A percentile compares a stretch with the other conserved stretches of the same genome.
Evolutionary conservation across 1,284 basidiomycete genomes (phyloP).

Genomic region (Moesziomyces globuligerus): DNA sequence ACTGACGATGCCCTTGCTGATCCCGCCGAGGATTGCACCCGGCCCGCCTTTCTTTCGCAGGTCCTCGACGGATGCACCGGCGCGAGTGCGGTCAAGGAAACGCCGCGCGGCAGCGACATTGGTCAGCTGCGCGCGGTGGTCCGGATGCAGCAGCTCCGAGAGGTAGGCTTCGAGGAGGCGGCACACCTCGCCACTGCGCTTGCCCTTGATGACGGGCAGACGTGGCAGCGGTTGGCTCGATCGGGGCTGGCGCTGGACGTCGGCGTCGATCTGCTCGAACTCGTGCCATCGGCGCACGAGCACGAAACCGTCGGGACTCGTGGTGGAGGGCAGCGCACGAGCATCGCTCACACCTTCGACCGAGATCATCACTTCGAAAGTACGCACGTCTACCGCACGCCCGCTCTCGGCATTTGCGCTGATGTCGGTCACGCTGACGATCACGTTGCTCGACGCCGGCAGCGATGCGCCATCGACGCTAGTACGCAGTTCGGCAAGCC

Average conservation of each 20-base stretch:
- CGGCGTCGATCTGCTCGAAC: slow-evolving; percentile 58
- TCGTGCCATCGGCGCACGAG: slow-evolving; percentile 61
- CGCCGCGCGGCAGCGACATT: slow-evolving; percentile 36
- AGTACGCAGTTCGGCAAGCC: not conserved
- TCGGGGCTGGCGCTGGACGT: slow-evolving; percentile 49
- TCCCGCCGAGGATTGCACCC: slow-evolving; percentile 41
- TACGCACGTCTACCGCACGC: slow-evolving; percentile 48
- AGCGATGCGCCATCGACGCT: slow-evolving; percentile 8
- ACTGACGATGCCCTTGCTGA: slow-evolving; percentile 55
- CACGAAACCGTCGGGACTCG: slow-evolving; percentile 57
- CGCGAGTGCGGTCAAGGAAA: slow-evolving; percentile 61
- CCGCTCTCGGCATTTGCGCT: slow-evolving; percentile 51
- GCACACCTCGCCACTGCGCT: slow-evolving; percentile 46
- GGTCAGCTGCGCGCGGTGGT: slow-evolving; percentile 18
- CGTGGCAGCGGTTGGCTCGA: slow-evolving; percentile 39
- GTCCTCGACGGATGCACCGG: slow-evolving; percentile 48
- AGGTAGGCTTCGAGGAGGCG: slow-evolving; percentile 55
- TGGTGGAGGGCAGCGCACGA: slow-evolving; percentile 7
- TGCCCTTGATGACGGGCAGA: slow-evolving; percentile 45
- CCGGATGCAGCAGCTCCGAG: slow-evolving; percentile 37
- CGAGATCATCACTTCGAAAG: slow-evolving; percentile 61
- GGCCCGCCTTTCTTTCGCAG: slow-evolving; percentile 21
- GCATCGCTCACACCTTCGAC: slow-evolving; percentile 48
- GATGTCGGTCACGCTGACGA: slow-evolving; percentile 56
- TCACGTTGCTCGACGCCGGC: slow-evolving; percentile 1